A percentile compares a stretch with the other conserved stretches of the same genome.
phyloP scores from a whole-genome alignment of 805 yeast genomes.

The Metschnikowia dekortorum region DNA sequence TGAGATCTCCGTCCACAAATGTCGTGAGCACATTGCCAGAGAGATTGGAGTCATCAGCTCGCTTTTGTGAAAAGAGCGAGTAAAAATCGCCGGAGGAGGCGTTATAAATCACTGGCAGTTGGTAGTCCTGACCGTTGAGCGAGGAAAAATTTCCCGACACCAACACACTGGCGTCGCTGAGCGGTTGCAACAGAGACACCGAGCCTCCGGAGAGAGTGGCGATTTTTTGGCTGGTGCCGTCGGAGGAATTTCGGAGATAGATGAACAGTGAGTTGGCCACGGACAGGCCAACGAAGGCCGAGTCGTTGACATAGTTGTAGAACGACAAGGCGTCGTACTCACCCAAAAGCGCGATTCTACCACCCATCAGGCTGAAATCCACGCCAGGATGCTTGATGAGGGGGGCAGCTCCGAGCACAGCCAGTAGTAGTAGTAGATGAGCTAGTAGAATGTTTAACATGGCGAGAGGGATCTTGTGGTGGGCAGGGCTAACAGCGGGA shows the following conservation, averaged over 20 bases:
- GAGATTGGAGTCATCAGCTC: constrained; percentile 15
- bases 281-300: constrained; percentile 12
- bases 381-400: constrained; percentile 12
- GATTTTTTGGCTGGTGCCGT: constrained; percentile 11
- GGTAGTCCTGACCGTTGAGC: constrained; percentile 23
- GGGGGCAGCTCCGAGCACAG: neutral
- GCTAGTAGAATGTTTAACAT: constrained; percentile 3
- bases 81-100: constrained; percentile 22
- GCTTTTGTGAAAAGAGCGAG: constrained; percentile 16
- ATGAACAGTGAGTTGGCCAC: constrained; percentile 9
- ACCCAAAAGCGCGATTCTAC: constrained; percentile 15
- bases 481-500: too few relatives aligned
- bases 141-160: constrained; percentile 34
- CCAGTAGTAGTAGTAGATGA: constrained; percentile 3
- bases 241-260: constrained; percentile 13
- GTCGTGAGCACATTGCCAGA: constrained; percentile 33
- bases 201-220: constrained; percentile 31
- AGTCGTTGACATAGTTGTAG: constrained; percentile 14
- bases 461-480: neutral
- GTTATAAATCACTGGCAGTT: constrained; percentile 35
- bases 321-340: constrained; percentile 16
- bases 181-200: constrained; percentile 24
- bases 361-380: constrained; percentile 15
- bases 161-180: constrained; percentile 27
- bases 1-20: constrained; percentile 38